These are phyloP conservation scores for Prosopis cineraria DNA, from an alignment of 306 rosid species.

Conservation along the genomic window DNA sequence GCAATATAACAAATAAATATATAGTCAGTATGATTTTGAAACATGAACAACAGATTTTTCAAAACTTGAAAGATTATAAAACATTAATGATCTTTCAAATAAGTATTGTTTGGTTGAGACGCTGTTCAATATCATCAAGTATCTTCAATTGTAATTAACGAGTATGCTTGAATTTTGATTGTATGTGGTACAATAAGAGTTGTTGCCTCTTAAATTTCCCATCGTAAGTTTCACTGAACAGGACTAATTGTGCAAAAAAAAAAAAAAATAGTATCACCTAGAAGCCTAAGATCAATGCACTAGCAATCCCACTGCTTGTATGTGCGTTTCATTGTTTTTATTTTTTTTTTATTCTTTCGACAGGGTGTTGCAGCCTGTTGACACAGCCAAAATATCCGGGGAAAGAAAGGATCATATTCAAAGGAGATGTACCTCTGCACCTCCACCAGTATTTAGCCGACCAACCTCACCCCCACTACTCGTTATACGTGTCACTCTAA, in stretches of 20 bases:
- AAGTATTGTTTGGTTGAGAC: neutral
- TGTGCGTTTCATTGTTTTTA: neutral
- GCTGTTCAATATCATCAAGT: constrained; percentile 4
- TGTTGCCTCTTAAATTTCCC: constrained; percentile 6
- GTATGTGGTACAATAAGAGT: neutral
- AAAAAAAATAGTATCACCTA: neutral
- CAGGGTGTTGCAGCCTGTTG: neutral
- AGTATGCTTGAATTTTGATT: neutral
- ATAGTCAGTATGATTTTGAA: constrained; percentile 9
- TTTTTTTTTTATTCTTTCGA: neutral
- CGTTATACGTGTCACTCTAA: constrained; percentile 85
- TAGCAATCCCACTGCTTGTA: neutral
- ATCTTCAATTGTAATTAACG: constrained; percentile 14
- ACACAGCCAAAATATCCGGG: constrained; percentile 11
- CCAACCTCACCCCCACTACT: constrained; percentile 98
- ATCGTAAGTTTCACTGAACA: neutral
- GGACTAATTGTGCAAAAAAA: neutral
- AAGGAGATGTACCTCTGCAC: constrained; percentile 78
- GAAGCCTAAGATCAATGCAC: constrained; percentile 19
- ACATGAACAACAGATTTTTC: constrained; percentile 15
- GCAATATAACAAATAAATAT: neutral
- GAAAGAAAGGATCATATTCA: constrained; percentile 12
- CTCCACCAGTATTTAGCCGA: constrained; percentile 96
- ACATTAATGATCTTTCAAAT: constrained; percentile 1
- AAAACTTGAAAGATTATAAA: neutral